Evolutionary conservation across 2,329 filamentous ascomycete genomes (phyloP).

Genomic region (Coniochaeta pulveracea): DNA sequence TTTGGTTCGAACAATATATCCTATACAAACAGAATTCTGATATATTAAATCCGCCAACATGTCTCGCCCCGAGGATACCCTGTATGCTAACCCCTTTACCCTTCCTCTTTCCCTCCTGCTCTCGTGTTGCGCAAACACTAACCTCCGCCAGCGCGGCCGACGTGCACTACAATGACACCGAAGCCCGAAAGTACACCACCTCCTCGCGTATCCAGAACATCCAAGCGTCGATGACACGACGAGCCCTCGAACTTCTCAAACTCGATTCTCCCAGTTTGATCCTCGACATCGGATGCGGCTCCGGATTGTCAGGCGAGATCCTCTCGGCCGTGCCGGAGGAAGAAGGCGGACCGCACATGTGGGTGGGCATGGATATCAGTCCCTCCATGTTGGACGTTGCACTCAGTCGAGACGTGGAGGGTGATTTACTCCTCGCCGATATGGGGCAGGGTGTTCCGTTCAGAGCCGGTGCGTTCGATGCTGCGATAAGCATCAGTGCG

Average conservation of each 20-base stretch:
- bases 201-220: conserved; percentile 92
- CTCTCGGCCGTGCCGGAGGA: conserved; percentile 59
- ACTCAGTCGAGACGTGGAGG: conserved; percentile 81
- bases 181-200: conserved; percentile 96
- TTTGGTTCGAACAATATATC: too few relatives aligned
- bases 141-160: conserved; percentile 62
- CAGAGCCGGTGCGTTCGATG: conserved; percentile 83
- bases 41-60: too few relatives aligned
- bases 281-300: conserved; percentile 94
- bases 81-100: conserved; percentile 38
- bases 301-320: conserved; percentile 88
- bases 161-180: conserved; percentile 92
- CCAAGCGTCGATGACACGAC: conserved; percentile 86
- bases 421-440: conserved; percentile 87
- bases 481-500: conserved; percentile 86
- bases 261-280: conserved; percentile 73
- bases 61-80: conserved; percentile 93
- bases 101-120: conserved; percentile 7
- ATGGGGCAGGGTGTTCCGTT: conserved; percentile 95
- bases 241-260: conserved; percentile 83
- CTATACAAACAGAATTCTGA: too few relatives aligned
- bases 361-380: conserved; percentile 95
- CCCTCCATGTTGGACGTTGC: conserved; percentile 96
- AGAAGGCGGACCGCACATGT: conserved; percentile 78
- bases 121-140: conserved; percentile 8